Base-by-base conservation (phyloP, 805 yeast species). In the Candida ulmi region DNA sequence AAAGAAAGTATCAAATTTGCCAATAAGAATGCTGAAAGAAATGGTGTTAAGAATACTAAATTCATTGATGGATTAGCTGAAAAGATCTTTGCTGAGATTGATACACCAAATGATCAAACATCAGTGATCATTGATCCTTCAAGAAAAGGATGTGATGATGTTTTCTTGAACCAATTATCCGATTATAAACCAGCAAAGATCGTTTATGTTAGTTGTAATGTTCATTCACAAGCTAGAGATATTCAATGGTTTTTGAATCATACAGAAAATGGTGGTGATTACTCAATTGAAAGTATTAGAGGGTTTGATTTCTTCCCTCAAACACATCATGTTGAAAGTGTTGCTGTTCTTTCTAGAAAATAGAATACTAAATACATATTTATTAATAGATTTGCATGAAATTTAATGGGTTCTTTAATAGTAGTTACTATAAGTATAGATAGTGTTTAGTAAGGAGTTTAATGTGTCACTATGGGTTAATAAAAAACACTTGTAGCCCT, bases 301-400 rank as follows among this genome's bases (percentile, higher is more conserved):
- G 99, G 99, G 1, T 93, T 93, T 60, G 99, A 93, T 62, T 91
- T 93, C 66, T 93, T 93, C 69, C 96, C 96, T 3, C 95, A 88
- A 63, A 88, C 96, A 0, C 91, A 88, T 54, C 96, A 87, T 55
- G 95, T 87, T 29, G 96, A 87, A 60, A 78, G 91, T 56, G 87
- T 87, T 16, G 91, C 91, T 13, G 93, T 87, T 6, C 63, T 87
- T 33, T 48, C 61, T 1, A 63, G 69, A 48, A 54, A 31, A 19
- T 31, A 31, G 34, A 31, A 21, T 21, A 7, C 6, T 21, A 21
- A 9, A 6, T 9, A 9, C 24, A 21, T 21, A 21, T 21, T 21
- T 21, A 21, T 21, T 21, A 7, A 21, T 6, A 21, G 24, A n/a
- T n/a, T n/a, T n/a, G n/a, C n/a, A n/a, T n/a, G 17, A 11, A 17